phyloP scores from a whole-genome alignment of 208 protist species.

The Crithidia acanthocephali region DNA sequence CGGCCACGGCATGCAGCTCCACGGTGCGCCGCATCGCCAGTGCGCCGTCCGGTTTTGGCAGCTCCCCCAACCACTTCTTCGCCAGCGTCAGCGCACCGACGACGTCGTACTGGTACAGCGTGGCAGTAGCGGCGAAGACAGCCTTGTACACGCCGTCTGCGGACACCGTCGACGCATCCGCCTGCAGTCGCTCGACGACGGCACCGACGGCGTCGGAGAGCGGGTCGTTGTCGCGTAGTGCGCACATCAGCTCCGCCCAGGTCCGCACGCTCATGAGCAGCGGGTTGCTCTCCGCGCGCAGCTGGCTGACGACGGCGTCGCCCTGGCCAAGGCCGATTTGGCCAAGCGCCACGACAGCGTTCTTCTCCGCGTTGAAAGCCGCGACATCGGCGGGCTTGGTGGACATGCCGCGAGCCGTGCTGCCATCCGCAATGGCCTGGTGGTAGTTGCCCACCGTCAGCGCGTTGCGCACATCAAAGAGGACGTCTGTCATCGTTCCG shows the following conservation, averaged over 20 bases:
- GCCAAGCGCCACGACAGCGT: slow-evolving; percentile 60
- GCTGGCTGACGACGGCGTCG: slow-evolving; percentile 66
- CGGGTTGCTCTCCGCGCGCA: slow-evolving; percentile 54
- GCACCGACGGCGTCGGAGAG: slow-evolving; percentile 13
- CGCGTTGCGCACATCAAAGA: slow-evolving; percentile 88
- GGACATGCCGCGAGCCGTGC: slow-evolving; percentile 35
- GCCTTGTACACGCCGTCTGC: slow-evolving; percentile 37
- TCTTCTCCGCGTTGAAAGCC: slow-evolving; percentile 73
- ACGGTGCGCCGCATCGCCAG: slow-evolving; percentile 37
- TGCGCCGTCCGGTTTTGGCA: slow-evolving; percentile 38
- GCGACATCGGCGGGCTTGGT: slow-evolving; percentile 57
- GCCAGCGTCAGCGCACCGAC: slow-evolving; percentile 57
- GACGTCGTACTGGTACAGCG: slow-evolving; percentile 50
- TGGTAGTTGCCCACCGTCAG: slow-evolving; percentile 89
- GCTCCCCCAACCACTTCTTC: slow-evolving; percentile 57
- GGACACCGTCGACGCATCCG: slow-evolving; percentile 39
- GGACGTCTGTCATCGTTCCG: slow-evolving; percentile 65
- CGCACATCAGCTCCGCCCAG: slow-evolving; percentile 58
- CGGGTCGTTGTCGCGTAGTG: slow-evolving; percentile 27
- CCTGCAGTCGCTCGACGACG: slow-evolving; percentile 38
- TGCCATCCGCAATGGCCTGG: slow-evolving; percentile 77
- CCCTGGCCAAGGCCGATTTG: slow-evolving; percentile 82
- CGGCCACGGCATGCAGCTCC: slow-evolving; percentile 67
- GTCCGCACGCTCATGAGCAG: slow-evolving; percentile 53
- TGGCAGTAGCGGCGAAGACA: slow-evolving; percentile 56